Conservation (phyloP, 1,139 yeast genomes). For the Pichia sorboxylosa region DNA sequence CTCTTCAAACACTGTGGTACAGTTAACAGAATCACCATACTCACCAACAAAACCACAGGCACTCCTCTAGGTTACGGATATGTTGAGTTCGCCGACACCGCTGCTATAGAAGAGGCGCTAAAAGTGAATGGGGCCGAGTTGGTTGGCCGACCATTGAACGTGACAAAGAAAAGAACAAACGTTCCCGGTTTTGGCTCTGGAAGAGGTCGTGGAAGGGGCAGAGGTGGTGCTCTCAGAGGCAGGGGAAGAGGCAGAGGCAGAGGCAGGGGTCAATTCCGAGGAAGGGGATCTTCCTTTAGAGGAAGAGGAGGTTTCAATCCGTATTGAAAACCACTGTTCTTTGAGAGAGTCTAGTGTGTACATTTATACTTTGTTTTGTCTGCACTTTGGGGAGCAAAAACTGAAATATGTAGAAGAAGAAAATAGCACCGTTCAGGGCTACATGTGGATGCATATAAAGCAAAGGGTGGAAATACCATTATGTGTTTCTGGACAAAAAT, state of each 20-base stretch:
- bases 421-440: too few relatives aligned
- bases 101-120: constrained; percentile 41
- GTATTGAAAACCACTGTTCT: constrained; percentile 5
- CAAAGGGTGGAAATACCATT: too few relatives aligned
- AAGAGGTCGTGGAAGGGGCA: constrained; percentile 26
- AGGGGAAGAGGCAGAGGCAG: constrained; percentile 2
- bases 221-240: constrained; percentile 5
- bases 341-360: too few relatives aligned
- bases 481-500: too few relatives aligned
- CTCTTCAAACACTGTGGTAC: constrained; percentile 41
- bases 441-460: too few relatives aligned
- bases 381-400: too few relatives aligned
- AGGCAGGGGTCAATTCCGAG: constrained; percentile 1
- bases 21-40: constrained; percentile 49
- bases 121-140: constrained; percentile 39
- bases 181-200: constrained; percentile 42
- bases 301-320: constrained; percentile 26
- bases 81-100: constrained; percentile 45
- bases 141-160: constrained; percentile 45
- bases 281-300: constrained; percentile 5
- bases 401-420: too few relatives aligned
- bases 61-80: constrained; percentile 63
- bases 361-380: too few relatives aligned
- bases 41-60: constrained; percentile 46
- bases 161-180: constrained; percentile 57